phyloP scores from a whole-genome alignment of 2,329 filamentous ascomycete species.

The Hypoxylon sp. region DNA sequence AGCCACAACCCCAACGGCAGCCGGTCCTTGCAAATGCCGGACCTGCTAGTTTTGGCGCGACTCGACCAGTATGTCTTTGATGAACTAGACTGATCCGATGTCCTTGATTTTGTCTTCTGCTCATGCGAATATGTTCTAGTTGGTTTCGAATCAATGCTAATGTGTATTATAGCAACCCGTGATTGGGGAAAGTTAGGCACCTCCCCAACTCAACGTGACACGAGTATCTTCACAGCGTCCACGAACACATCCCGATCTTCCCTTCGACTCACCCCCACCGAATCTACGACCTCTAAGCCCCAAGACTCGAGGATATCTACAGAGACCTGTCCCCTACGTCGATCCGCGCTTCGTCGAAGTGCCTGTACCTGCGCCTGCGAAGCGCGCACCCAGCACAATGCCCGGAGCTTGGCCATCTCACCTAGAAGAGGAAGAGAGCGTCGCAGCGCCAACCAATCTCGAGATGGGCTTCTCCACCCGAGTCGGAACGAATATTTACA shows the following conservation, averaged over 20 bases:
- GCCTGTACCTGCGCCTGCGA: background rate
- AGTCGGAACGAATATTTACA: slow-evolving; percentile 18
- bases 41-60: background rate
- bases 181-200: slow-evolving; percentile 28
- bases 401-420: slow-evolving; percentile 34
- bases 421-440: slow-evolving; percentile 13
- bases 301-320: slow-evolving; percentile 3
- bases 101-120: slow-evolving; percentile 6
- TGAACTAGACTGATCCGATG: no score
- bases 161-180: no score
- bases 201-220: no score
- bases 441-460: slow-evolving; percentile 1
- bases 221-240: no score
- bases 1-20: background rate
- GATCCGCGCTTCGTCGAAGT: background rate
- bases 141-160: slow-evolving; percentile 10
- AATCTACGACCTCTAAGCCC: slow-evolving; percentile 7
- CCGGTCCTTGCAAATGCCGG: background rate
- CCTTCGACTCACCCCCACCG: background rate
- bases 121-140: background rate
- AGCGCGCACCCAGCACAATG: slow-evolving; percentile 9
- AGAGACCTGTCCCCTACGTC: background rate
- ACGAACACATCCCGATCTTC: background rate
- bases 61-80: no score
- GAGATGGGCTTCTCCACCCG: slow-evolving; percentile 12